Base-by-base conservation (phyloP, 495 filamentous ascomycete genomes). In the Talaromyces thailandensis region DNA sequence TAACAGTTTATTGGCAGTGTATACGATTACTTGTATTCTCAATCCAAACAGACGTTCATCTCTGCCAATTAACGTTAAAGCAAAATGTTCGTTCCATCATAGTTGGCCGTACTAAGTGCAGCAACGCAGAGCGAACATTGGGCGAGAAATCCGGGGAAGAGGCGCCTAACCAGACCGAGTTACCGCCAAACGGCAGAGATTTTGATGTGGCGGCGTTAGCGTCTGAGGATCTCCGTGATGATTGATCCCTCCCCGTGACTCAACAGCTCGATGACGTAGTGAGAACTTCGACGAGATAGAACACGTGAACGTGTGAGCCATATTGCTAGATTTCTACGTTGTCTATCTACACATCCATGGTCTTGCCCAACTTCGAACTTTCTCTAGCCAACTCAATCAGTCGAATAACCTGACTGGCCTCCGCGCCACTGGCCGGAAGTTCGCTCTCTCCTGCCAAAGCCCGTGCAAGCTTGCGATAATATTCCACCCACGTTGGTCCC, bases 351-450 rank as follows among this genome's bases (percentile, higher is more conserved):
- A 55, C 51, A 12, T 79, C 71, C 63, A 92, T 63, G 28, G 89
- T 88, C 70, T 79, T 83, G 21, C 87, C 86, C 56, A 73, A 78
- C 66, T 73, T 76, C 0, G 85, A 88, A 68, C 88, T 92, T 75
- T 91, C 79, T 64, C 77, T 79, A 26, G 84, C 81, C 56, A 88
- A 74, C 75, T 95, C 91, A 59, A 96, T 86, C 64, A 96, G 75
- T 56, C 81, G 79, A 63, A 96, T 80, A 16, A 93, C 86, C 68
- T 88, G 81, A 14, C 82, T 80, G 11, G 89, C 88, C 70, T 92
- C 84, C 21, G 76, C 78, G 2, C 88, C 84, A 56, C 88, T 87
- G 6, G 93, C 91, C 2, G 88, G 89, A 16, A 91, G 77, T 6
- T 84, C 79, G 23, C 84, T 84, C 50, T 86, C 81, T 21, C 81